A percentile compares a stretch with the other conserved stretches of the same genome.
These are phyloP conservation scores for Axilococcus clingmanii DNA, from an alignment of 139 green algal species.

Conservation along the genomic window DNA sequence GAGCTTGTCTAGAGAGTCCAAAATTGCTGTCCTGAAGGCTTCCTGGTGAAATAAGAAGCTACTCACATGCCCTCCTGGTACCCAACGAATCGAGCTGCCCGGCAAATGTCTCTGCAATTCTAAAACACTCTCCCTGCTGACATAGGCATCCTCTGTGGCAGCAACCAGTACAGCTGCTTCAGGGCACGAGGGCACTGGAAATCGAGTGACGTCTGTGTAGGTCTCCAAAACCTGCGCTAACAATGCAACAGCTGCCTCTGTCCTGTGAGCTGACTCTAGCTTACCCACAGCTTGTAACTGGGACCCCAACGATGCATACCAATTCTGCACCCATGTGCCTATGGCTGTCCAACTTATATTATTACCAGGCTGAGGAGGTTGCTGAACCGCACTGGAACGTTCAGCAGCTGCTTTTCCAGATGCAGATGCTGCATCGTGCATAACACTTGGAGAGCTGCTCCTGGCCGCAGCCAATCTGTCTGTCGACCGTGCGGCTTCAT, in stretches of 20 bases:
- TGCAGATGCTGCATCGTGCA: background rate
- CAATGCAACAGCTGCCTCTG: conserved; percentile 1
- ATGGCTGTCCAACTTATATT: background rate
- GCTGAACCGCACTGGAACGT: background rate
- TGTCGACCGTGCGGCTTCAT: conserved; percentile 5
- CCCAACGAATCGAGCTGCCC: conserved; percentile 55
- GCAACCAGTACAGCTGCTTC: conserved; percentile 68
- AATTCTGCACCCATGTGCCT: conserved; percentile 3
- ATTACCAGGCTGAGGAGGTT: background rate
- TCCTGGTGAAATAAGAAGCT: conserved; percentile 67
- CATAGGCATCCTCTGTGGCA: conserved; percentile 65
- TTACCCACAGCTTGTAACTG: conserved; percentile 4
- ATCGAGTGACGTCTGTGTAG: conserved; percentile 69
- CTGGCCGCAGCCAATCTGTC: background rate
- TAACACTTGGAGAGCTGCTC: background rate
- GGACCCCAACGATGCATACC: background rate
- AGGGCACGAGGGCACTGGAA: conserved; percentile 46
- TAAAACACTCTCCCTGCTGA: conserved; percentile 13
- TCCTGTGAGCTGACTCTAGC: conserved; percentile 14
- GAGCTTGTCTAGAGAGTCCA: conserved; percentile 25
- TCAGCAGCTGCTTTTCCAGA: background rate
- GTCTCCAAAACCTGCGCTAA: conserved; percentile 66
- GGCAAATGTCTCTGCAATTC: conserved; percentile 48
- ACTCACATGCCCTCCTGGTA: conserved; percentile 63
- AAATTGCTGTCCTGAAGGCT: conserved; percentile 33